Conservation (phyloP, 345 rosid genomes). For the Ailanthus altissimus region DNA sequence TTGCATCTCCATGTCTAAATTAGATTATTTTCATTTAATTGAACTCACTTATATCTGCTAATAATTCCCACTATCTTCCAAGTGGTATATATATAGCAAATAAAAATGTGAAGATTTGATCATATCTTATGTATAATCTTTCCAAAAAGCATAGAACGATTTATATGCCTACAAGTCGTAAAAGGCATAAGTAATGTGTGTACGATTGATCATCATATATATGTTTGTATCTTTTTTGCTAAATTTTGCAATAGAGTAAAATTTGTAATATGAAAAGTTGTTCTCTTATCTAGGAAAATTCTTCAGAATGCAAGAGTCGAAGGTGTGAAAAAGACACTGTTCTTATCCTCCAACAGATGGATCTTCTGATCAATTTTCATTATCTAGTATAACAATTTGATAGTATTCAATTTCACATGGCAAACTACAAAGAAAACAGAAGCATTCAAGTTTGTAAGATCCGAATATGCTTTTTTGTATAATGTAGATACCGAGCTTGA, state of each 20-base stretch:
- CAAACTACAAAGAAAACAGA: neutral
- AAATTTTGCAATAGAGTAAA: neutral
- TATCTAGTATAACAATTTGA: neutral
- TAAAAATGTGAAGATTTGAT: too few relatives aligned
- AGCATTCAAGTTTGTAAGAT: neutral
- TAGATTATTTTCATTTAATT: neutral
- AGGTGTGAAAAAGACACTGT: conserved; percentile 28
- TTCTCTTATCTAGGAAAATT: neutral
- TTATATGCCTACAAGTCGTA: neutral
- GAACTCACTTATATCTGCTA: neutral
- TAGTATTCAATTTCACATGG: neutral
- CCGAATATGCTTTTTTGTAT: neutral
- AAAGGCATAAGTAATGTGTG: neutral
- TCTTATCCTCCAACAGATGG: conserved; percentile 13
- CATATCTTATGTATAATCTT: neutral
- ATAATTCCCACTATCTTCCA: too few relatives aligned
- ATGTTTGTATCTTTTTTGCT: neutral
- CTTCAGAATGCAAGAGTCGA: neutral
- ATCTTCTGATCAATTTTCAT: neutral
- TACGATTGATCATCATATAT: neutral
- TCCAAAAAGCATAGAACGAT: neutral
- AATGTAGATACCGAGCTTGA: neutral
- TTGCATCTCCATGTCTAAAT: neutral
- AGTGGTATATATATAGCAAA: too few relatives aligned
- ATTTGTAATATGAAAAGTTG: neutral